These are phyloP conservation scores for Articulospora tetracladia DNA, from an alignment of 495 filamentous ascomycete species.

Conservation along the genomic window DNA sequence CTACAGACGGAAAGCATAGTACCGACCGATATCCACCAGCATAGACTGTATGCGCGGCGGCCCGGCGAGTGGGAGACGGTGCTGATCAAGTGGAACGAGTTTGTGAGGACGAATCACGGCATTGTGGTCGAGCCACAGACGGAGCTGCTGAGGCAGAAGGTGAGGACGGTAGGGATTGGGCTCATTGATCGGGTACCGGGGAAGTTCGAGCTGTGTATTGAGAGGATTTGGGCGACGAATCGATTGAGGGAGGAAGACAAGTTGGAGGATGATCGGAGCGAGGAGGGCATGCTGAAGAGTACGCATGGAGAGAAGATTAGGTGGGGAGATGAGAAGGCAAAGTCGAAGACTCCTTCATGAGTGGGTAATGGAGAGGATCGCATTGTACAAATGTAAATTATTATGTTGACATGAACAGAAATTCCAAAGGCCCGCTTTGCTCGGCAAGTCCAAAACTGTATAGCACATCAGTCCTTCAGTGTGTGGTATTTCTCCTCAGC, in stretches of 20 bases:
- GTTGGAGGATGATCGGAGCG: constrained; percentile 23
- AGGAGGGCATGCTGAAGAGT: constrained; percentile 35
- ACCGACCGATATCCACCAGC: constrained; percentile 92
- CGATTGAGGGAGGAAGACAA: constrained; percentile 38
- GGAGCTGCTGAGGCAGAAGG: constrained; percentile 77
- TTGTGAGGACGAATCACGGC: constrained; percentile 92
- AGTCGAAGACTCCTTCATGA: neutral
- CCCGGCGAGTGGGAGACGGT: constrained; percentile 92
- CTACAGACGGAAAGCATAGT: constrained; percentile 91
- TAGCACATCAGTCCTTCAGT: too few species aligned
- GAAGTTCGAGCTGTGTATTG: constrained; percentile 77
- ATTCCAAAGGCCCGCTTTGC: too few species aligned
- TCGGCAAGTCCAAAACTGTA: too few species aligned
- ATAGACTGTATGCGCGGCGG: constrained; percentile 77
- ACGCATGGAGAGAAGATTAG: constrained; percentile 41
- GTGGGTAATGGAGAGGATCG: neutral
- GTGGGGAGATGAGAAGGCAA: constrained; percentile 32
- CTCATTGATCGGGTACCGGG: constrained; percentile 86
- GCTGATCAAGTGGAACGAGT: constrained; percentile 81
- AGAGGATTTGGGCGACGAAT: constrained; percentile 81
- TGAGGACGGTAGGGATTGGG: constrained; percentile 81
- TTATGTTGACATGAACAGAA: neutral
- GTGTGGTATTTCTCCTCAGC: neutral
- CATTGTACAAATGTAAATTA: constrained; percentile 2
- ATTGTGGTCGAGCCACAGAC: constrained; percentile 87